phyloP scores from a whole-genome alignment of 2,329 filamentous ascomycete species.

The Pestalotiopsis sp. region DNA sequence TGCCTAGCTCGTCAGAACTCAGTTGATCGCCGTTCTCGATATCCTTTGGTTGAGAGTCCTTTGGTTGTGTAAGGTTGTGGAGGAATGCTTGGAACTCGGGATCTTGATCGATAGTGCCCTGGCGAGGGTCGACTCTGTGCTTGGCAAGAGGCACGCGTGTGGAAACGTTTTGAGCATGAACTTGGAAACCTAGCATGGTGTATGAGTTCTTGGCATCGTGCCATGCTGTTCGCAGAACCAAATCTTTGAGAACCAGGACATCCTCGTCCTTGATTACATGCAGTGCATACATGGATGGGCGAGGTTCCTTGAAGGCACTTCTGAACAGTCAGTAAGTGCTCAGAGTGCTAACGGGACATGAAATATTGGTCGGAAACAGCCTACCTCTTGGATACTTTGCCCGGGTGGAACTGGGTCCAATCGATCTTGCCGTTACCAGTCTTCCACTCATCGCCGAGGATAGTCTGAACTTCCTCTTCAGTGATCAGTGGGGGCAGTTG shows the following conservation, averaged over 20 bases:
- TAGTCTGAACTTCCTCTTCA: conserved; percentile 70
- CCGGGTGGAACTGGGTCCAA: conserved; percentile 68
- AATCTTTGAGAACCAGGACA: conserved; percentile 66
- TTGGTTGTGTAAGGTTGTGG: conserved; percentile 76
- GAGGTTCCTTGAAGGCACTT: conserved; percentile 82
- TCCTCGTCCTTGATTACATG: conserved; percentile 74
- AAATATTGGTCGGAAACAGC: conserved; percentile 6
- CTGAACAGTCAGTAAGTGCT: conserved; percentile 13
- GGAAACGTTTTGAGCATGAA: conserved; percentile 78
- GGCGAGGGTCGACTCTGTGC: conserved; percentile 75
- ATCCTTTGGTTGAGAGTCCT: conserved; percentile 44
- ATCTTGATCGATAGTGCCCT: conserved; percentile 96
- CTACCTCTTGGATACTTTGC: conserved; percentile 83
- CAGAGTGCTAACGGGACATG: neutral
- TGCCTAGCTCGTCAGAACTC: conserved; percentile 47
- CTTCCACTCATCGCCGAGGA: conserved; percentile 80
- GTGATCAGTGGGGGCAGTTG: conserved; percentile 85
- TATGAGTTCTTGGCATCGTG: conserved; percentile 79
- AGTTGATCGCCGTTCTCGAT: conserved; percentile 44
- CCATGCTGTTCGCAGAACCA: conserved; percentile 69
- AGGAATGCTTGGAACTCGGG: conserved; percentile 94
- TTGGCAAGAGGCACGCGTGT: conserved; percentile 76
- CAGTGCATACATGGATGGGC: conserved; percentile 78
- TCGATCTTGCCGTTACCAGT: conserved; percentile 79
- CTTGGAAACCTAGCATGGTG: conserved; percentile 70